These are phyloP conservation scores for Talaromyces ruber DNA, from an alignment of 495 filamentous ascomycete species.

Conservation along the genomic window DNA sequence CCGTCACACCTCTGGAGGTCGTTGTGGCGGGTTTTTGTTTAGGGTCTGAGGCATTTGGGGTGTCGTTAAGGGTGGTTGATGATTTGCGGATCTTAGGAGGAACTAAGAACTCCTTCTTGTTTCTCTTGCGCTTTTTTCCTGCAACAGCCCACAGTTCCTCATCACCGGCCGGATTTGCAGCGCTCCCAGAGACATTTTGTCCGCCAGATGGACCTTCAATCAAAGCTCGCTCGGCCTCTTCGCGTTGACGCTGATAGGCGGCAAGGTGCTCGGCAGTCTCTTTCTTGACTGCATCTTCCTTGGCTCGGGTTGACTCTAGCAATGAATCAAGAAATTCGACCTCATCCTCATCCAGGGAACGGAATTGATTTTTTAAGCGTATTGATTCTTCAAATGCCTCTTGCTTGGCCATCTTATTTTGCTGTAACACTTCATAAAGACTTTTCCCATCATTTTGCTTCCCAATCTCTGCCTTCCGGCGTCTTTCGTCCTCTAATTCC, in stretches of 20 bases:
- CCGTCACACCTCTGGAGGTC: neutral
- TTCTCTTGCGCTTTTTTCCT: slow-evolving; percentile 51
- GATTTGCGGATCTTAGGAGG: slow-evolving; percentile 53
- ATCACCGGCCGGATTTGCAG: slow-evolving; percentile 19
- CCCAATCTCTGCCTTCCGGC: slow-evolving; percentile 49
- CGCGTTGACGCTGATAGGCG: slow-evolving; percentile 58
- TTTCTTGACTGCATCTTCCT: slow-evolving; percentile 65
- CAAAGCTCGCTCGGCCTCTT: slow-evolving; percentile 50
- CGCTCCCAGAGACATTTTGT: slow-evolving; percentile 17
- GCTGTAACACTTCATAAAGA: slow-evolving; percentile 80
- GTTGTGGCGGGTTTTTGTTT: neutral
- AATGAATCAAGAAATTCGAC: slow-evolving; percentile 83
- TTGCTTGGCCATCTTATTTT: slow-evolving; percentile 95
- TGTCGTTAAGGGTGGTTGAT: slow-evolving; percentile 16
- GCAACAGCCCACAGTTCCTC: slow-evolving; percentile 48
- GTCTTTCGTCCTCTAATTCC: slow-evolving; percentile 62
- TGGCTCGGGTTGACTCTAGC: slow-evolving; percentile 53
- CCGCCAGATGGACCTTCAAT: slow-evolving; percentile 29
- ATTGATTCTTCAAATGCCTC: slow-evolving; percentile 90
- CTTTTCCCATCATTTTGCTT: slow-evolving; percentile 57
- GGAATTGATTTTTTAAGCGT: slow-evolving; percentile 87
- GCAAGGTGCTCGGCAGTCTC: slow-evolving; percentile 69
- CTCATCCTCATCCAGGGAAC: slow-evolving; percentile 87
- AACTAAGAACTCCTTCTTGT: slow-evolving; percentile 42
- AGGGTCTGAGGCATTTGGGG: neutral